Percentiles rank a stretch among this genome's conserved stretches.
Conservation (phyloP, 306 rosid genomes). For the Cicer judaicum region DNA sequence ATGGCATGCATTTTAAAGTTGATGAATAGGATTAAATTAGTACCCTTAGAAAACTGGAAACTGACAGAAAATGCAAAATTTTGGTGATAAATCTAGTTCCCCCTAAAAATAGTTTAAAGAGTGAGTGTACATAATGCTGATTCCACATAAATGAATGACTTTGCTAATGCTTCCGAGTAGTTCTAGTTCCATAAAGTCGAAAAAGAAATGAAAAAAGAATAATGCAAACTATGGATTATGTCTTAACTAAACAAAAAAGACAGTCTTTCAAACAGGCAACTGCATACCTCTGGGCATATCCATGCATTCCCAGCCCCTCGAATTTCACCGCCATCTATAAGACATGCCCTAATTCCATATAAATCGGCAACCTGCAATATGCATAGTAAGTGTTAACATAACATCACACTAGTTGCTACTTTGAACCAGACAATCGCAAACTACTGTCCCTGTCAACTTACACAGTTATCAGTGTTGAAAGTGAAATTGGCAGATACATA, state of each 20-base stretch:
- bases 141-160: conserved; percentile 32
- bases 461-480: conserved; percentile 90
- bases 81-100: conserved; percentile 9
- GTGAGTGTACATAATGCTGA: conserved; percentile 16
- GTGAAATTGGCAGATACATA: conserved; percentile 94
- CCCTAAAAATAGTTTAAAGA: neutral
- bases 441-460: conserved; percentile 54
- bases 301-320: conserved; percentile 99
- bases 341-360: conserved; percentile 95
- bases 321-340: conserved; percentile 98
- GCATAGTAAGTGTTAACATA: conserved; percentile 42
- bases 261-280: conserved; percentile 35
- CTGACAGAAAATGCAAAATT: neutral
- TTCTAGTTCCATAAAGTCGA: conserved; percentile 9
- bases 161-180: conserved; percentile 36
- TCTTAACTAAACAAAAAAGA: neutral
- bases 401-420: conserved; percentile 11
- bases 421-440: conserved; percentile 16
- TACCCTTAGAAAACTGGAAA: conserved; percentile 20
- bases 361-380: conserved; percentile 82
- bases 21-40: conserved; percentile 21
- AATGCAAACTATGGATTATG: neutral
- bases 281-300: conserved; percentile 93
- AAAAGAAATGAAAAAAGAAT: neutral
- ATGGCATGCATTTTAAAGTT: conserved; percentile 31